Evolutionary conservation across 768 basidiomycete genomes (phyloP), one percentile per base, ranked within the genome.

Genomic region (Cystofilobasidium capitatum): DNA sequence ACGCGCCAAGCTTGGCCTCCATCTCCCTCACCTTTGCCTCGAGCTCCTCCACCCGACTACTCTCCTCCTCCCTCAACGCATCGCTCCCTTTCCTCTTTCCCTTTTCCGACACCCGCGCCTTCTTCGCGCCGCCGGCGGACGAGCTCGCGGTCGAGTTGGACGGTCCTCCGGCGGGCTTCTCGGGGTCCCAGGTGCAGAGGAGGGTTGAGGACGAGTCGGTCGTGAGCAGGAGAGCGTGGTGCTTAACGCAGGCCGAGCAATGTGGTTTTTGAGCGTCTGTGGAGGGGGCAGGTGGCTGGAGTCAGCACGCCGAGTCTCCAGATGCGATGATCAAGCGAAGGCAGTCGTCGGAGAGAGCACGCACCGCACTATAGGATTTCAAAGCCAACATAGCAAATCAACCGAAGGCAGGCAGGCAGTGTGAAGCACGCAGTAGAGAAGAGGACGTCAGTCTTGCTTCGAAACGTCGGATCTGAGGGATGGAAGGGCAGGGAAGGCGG

Each of bases 141-240:
- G 40, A 42, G 40, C 10, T 20, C 40, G 40, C 40, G 40, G 10
- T 20, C 10, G 40, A 42, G 40, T 10, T 10, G 40, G 3, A 12
- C 4, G 60, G 20, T 9, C 24, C 24, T 31, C 9, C 22, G 1
- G 22, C 39, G 9, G 17, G 24, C 37, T 57, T 55, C 14, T 66
- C 65, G 3, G 58, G 57, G 33, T 66, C 65, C 65, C 65, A 66
- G 5, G 42, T 35, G 58, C 65, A 66, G 24, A n/a, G n/a, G n/a
- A n/a, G n/a, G n/a, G n/a, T n/a, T n/a, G n/a, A n/a, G n/a, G 24
- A 2, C 37, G 58, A 22, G n/a, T 26, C 24, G 59, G 63, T 13
- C 4, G 51, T 22, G 17, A 44, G 39, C 14, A 20, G n/a, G 7
- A 51, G 12, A n/a, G 10, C 29, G 54, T 64, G 63, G 0, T 51